Base-by-base conservation (phyloP, 352 stramenopile genomes). In the Phytophthora nicotianae region DNA sequence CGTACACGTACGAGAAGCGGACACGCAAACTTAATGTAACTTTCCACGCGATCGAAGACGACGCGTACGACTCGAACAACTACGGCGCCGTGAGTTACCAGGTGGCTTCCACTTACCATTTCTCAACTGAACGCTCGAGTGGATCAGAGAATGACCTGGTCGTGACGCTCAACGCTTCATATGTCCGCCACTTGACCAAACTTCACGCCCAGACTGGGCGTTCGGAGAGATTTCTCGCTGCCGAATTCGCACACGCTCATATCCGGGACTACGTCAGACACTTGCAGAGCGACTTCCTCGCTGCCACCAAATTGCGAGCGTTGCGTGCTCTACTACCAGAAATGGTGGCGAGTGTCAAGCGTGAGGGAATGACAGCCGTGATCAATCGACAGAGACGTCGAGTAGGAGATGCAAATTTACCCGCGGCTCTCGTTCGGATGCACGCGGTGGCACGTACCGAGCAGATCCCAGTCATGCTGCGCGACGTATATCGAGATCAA, bases 1-100 rank as follows among this genome's bases (percentile, higher is more conserved):
- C 81, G 16, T 91, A 90, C 55, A 71, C 63, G 33, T 93, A 93
- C 79, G 73, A 82, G 58, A 86, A 89, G 67, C 64, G 51, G 5
- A 76, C 79, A 10, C 53, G 63, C 19, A 93, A 93, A 57, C 38
- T 86, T 26, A 73, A 87, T 53, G 79, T 93, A 14, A 52, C 33
- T 1, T 71, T 77, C 38, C 37, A 68, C n/a, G 50, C 49, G 40
- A 71, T 86, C 51, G 27, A 72, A 45, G 47, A 61, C 32, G 43
- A 49, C 4, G 60, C 57, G 16, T 53, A 50, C 38, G n/a, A 38
- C 20, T 20, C 68, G 5, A 21, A 41, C 20, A 47, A 11, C 35
- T 89, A 75, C 32, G 68, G 60, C 16, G 69, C 57, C 8, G 81
- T 89, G 58, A 79, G 68, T 33, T 93, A 93, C 53, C 53, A 73